Conservation (phyloP, 2,329 filamentous ascomycete species). For the Neonectria neomacrospora region DNA sequence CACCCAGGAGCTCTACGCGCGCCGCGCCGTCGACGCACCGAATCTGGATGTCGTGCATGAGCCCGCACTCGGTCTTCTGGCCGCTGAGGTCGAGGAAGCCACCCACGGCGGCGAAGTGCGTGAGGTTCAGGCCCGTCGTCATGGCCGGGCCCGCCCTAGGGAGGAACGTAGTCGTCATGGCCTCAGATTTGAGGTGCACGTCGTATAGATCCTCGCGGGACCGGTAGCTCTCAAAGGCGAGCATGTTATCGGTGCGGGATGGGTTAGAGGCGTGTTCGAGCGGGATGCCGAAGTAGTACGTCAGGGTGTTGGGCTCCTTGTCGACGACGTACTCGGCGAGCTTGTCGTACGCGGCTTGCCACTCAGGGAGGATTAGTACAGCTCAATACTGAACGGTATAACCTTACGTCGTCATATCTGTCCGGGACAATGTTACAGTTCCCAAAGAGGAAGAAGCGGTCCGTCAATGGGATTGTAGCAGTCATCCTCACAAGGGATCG, state of each 20-base stretch:
- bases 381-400: background rate
- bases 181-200: slow-evolving; percentile 36
- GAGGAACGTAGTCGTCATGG: slow-evolving; percentile 37
- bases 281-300: slow-evolving; percentile 57
- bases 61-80: slow-evolving; percentile 34
- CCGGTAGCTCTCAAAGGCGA: slow-evolving; percentile 40
- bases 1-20: slow-evolving; percentile 29
- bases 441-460: slow-evolving; percentile 37
- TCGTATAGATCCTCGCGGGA: slow-evolving; percentile 37
- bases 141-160: slow-evolving; percentile 34
- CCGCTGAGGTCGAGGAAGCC: slow-evolving; percentile 39
- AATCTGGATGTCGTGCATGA: slow-evolving; percentile 41
- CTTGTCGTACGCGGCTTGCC: slow-evolving; percentile 54
- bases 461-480: slow-evolving; percentile 22
- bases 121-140: slow-evolving; percentile 40
- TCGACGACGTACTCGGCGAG: slow-evolving; percentile 50
- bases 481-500: slow-evolving; percentile 4
- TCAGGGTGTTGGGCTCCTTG: slow-evolving; percentile 50
- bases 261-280: slow-evolving; percentile 36
- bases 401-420: slow-evolving; percentile 47
- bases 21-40: slow-evolving; percentile 24
- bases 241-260: slow-evolving; percentile 39
- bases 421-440: slow-evolving; percentile 53
- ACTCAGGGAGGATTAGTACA: slow-evolving; percentile 40
- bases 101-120: slow-evolving; percentile 36